These are phyloP conservation scores for Thymus mandschuricus DNA, from an alignment of 257 asterid genomes.

Conservation along the genomic window DNA sequence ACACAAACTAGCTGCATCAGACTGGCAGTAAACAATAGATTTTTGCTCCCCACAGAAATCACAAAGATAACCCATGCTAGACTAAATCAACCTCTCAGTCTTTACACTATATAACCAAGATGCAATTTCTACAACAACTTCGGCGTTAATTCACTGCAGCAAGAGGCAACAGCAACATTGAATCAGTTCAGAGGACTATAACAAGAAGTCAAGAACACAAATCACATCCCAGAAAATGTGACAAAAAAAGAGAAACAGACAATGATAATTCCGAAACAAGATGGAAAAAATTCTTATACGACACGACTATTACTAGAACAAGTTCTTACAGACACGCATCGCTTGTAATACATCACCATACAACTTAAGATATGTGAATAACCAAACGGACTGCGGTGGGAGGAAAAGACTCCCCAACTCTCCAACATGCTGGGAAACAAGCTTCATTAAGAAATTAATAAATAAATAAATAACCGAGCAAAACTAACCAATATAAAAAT, in stretches of 20 bases:
- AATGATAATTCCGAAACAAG: constrained; percentile 3
- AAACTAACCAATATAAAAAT: background rate
- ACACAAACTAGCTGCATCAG: constrained; percentile 86
- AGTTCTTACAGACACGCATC: constrained; percentile 24
- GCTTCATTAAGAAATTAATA: constrained; percentile 37
- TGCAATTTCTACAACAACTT: background rate
- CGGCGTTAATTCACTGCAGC: constrained; percentile 9
- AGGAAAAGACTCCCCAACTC: constrained; percentile 21
- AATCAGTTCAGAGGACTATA: background rate
- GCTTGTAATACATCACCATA: constrained; percentile 9
- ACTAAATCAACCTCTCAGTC: constrained; percentile 15
- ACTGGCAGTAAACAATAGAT: constrained; percentile 74
- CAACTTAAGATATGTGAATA: constrained; percentile 25
- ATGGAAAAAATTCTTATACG: constrained; percentile 24
- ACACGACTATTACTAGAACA: constrained; percentile 28
- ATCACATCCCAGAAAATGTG: constrained; percentile 2
- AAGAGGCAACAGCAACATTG: constrained; percentile 3
- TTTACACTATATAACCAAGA: constrained; percentile 14
- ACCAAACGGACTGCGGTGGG: constrained; percentile 30
- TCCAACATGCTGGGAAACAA: constrained; percentile 46
- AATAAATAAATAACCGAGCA: constrained; percentile 29
- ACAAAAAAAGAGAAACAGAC: background rate
- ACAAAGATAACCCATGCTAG: constrained; percentile 75
- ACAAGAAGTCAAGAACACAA: background rate
- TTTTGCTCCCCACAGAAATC: constrained; percentile 82